Conservation (phyloP, 306 rosid species). For the Dryas alaskensis region DNA sequence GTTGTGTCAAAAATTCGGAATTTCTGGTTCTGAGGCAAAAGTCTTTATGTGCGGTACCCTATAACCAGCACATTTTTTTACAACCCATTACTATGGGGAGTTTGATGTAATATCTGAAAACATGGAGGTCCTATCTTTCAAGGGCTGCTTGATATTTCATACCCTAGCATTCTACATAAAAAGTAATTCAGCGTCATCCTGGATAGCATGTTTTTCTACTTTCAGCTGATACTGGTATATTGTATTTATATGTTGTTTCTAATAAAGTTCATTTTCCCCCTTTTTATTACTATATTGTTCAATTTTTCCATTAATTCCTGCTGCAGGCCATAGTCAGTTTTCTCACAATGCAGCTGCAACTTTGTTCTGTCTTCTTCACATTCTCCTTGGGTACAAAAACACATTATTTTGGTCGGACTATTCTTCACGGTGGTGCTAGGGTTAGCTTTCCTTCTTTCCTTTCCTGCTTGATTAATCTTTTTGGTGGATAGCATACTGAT, state of each 20-base stretch:
- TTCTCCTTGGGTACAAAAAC: conserved; percentile 88
- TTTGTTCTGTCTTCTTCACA: conserved; percentile 86
- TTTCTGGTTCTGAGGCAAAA: background rate
- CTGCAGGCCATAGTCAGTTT: conserved; percentile 86
- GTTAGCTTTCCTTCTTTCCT: conserved; percentile 40
- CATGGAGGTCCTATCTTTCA: background rate
- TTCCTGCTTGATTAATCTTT: conserved; percentile 4
- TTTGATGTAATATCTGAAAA: background rate
- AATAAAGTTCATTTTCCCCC: background rate
- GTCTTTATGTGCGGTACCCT: background rate
- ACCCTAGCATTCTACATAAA: background rate
- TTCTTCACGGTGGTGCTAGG: conserved; percentile 99
- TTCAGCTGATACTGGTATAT: background rate
- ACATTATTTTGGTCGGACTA: conserved; percentile 94
- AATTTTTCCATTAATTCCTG: conserved; percentile 19
- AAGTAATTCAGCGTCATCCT: background rate
- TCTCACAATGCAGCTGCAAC: conserved; percentile 93
- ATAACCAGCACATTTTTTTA: background rate
- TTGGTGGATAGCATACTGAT: conserved; percentile 2
- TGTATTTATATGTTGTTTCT: background rate
- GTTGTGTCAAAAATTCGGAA: background rate
- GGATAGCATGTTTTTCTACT: background rate
- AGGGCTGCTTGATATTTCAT: background rate
- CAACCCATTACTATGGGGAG: background rate
- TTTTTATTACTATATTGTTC: background rate